Evolutionary conservation across 1,284 basidiomycete species (phyloP), one percentile per base, ranked within the genome.

Genomic region (Trichosporon faecale): DNA sequence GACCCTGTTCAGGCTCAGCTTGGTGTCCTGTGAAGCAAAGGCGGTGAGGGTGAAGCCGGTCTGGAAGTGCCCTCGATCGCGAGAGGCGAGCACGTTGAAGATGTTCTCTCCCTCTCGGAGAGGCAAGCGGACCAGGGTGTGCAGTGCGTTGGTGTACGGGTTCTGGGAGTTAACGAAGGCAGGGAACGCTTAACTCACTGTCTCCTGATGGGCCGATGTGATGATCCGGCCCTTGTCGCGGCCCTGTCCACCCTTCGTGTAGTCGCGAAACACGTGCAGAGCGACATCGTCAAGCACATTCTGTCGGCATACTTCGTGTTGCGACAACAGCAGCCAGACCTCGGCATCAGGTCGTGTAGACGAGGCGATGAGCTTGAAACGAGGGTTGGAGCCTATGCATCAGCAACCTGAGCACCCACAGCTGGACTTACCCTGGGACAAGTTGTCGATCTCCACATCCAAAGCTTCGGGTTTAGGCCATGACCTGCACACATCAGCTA

Each of bases 311-410:
- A 81, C 78, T 4, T 91, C 81, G 80, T 98, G 95, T 35, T 93
- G 88, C 0, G 90, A 91, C 1, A 97, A 86, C 0, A 95, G 86
- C 1, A 95, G 77, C 91, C 92, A 95, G 1, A 97, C 79, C 40
- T 89, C 85, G 0, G 75, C 66, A 12, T 65, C 49, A 8, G 67
- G 61, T 29, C 69, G 40, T 35, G 68, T 46, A 18, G 70, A 66
- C 2, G 70, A 49, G 1, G 79, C 71, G 3, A 52, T 61, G 40
- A 82, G 68, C 11, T 69, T 66, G 67, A 69, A 76, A 31, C 77
- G 77, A n/a, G 79, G 77, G 61, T 73, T 73, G 4, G 70, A 35
- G 3, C 65, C 73, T 72, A 9, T 63, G 18, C 18, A 29, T 65
- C 63, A 46, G 64, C 37, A 16, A 27, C 35, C 23, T 29, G 11